Percentiles rank a stretch among this genome's conserved stretches.
Evolutionary conservation across 305 asterid species (phyloP).

Genomic region (Fraxinus baroniana): DNA sequence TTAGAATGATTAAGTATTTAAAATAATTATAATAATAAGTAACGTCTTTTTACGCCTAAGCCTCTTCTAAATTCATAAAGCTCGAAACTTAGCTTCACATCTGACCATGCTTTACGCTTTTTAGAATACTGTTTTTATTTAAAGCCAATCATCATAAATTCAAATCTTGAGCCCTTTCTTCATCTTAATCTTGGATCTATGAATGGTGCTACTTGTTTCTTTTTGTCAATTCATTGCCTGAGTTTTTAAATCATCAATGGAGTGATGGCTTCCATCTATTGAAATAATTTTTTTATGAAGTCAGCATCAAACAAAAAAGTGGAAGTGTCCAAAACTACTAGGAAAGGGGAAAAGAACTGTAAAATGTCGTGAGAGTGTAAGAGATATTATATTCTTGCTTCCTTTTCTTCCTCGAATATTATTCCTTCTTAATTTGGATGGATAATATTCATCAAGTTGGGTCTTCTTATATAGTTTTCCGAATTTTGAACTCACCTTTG

Average conservation of each 20-base stretch:
- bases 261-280: not conserved
- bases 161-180: not conserved
- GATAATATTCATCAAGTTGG: too few relatives aligned
- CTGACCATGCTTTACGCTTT: too few relatives aligned
- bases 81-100: too few relatives aligned
- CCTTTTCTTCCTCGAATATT: too few relatives aligned
- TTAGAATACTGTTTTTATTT: not conserved
- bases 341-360: not conserved
- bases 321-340: not conserved
- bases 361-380: not conserved
- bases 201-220: not conserved
- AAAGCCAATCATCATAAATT: not conserved
- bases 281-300: not conserved
- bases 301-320: not conserved
- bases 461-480: too few relatives aligned
- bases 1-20: too few relatives aligned
- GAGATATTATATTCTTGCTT: not conserved
- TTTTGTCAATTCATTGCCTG: not conserved
- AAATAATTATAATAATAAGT: too few relatives aligned
- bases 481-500: not conserved
- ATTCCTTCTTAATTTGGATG: too few relatives aligned
- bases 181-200: not conserved
- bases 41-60: too few relatives aligned
- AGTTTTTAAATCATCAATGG: not conserved
- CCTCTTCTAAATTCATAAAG: too few relatives aligned